Evolutionary conservation across 805 yeast species (phyloP), one percentile per base, ranked within the genome.

Genomic region (Komagataella ulmi): DNA sequence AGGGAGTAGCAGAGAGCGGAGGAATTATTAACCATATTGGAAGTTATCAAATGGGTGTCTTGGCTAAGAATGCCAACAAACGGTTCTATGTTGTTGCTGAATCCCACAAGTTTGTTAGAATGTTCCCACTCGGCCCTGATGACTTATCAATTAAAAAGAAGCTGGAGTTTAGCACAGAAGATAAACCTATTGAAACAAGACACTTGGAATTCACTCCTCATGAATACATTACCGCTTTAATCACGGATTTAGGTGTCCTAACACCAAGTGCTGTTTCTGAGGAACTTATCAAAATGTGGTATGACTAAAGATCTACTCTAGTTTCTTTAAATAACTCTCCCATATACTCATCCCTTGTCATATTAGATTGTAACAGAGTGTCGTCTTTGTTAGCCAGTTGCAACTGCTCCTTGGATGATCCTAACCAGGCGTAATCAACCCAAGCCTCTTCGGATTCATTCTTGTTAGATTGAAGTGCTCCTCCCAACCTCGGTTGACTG

Each of bases 191-290:
- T 46, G 61, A 69, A n/a, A 59, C 69, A 50, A 72, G 75, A 49
- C 88, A 89, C 18, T 79, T 89, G 49, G 99, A 93, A 66, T 95
- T 89, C 69, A 93, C 99, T 0, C 95, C 97, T 10, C 97, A 93
- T 67, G 91, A 90, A 59, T 88, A 83, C 61, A 86, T 93, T 51
- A 93, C 99, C 2, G 98, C 98, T 3, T 75, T 93, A 57, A 88
- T 93, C 54, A 91, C 99, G 3, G 99, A 93, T 65, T 73, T 93
- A 56, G 99, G 99, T 17, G 97, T 93, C 1, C 74, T 93, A 58
- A 93, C 99, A 6, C 97, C 99, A 10, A 85, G 96, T 54, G 98
- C 98, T 0, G 99, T 93, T 18, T 85, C 96, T n/a, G 99, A 93
- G 65, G 99, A 93, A 69, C 76, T 93, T 66, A 93, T 93, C 65